Evolutionary conservation across 2,329 filamentous ascomycete genomes (phyloP).

Genomic region (Leptographium procerum): DNA sequence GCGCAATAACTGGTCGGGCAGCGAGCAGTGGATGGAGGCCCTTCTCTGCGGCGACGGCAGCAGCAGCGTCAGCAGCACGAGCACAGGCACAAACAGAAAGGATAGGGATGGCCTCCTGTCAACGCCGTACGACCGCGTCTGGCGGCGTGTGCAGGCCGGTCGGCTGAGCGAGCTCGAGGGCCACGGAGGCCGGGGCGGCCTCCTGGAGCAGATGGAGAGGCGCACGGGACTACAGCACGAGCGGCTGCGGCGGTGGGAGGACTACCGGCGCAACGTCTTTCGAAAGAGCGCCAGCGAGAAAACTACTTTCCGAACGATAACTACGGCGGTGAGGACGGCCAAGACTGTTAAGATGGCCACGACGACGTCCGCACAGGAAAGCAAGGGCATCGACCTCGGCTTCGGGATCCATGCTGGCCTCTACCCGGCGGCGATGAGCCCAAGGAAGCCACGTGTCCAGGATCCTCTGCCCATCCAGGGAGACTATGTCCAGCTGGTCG

Average conservation of each 20-base stretch:
- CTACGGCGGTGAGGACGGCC: too few relatives aligned
- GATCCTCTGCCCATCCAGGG: background rate
- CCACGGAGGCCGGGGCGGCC: conserved; percentile 24
- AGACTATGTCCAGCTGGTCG: conserved; percentile 34
- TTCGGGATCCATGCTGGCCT: conserved; percentile 42
- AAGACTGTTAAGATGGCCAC: background rate
- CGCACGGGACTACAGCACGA: conserved; percentile 56
- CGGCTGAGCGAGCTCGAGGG: conserved; percentile 45
- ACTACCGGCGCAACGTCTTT: conserved; percentile 44
- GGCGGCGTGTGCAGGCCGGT: conserved; percentile 53
- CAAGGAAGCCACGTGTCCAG: conserved; percentile 16
- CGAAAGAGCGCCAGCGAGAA: conserved; percentile 16
- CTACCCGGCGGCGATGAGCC: conserved; percentile 26
- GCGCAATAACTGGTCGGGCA: conserved; percentile 67
- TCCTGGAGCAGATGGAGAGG: conserved; percentile 60
- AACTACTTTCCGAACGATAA: too few relatives aligned
- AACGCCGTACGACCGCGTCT: conserved; percentile 58
- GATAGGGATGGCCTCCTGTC: conserved; percentile 53
- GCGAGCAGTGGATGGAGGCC: conserved; percentile 60
- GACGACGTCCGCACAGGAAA: conserved; percentile 15
- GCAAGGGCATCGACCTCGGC: conserved; percentile 36
- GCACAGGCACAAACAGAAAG: background rate
- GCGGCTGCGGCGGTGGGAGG: conserved; percentile 62
- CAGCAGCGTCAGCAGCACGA: conserved; percentile 24
- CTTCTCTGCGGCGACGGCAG: conserved; percentile 60